Evolutionary conservation across 169 alveolate species (phyloP).

Genomic region (Eimeria falciformis): DNA sequence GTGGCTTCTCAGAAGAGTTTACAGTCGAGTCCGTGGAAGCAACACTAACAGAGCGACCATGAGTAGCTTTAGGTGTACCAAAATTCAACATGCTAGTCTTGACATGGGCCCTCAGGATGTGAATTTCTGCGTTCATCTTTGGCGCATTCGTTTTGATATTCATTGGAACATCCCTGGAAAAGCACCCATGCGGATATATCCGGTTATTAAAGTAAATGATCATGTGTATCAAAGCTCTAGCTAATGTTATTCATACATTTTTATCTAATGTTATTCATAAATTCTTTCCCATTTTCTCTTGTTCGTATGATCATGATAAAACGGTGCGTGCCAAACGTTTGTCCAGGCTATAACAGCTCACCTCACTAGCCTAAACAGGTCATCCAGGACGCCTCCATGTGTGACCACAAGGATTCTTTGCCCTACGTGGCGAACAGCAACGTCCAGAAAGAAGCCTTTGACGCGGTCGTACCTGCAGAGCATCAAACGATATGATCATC

Average conservation of each 20-base stretch:
- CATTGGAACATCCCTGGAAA: conserved; percentile 38
- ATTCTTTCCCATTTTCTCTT: too few species aligned
- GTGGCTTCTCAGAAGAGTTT: neutral
- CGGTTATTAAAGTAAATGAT: too few species aligned
- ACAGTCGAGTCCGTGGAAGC: neutral
- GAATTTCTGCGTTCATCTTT: conserved; percentile 62
- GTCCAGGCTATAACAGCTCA: neutral
- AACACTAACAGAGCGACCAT: neutral
- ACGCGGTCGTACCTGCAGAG: conserved; percentile 43
- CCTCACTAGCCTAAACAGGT: conserved; percentile 46
- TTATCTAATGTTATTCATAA: too few species aligned
- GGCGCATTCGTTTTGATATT: conserved; percentile 35
- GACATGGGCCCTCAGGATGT: neutral
- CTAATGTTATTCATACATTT: too few species aligned
- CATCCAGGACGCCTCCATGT: conserved; percentile 72
- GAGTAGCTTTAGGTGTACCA: neutral
- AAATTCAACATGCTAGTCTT: neutral
- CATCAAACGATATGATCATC: neutral
- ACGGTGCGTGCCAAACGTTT: too few species aligned
- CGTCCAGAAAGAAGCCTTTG: conserved; percentile 33
- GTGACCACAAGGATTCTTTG: conserved; percentile 56
- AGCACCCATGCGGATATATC: neutral
- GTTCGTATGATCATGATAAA: too few species aligned
- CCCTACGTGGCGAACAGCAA: conserved; percentile 1
- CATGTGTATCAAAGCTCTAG: too few species aligned